These are phyloP conservation scores for Pleurotus pulmonarius DNA, from an alignment of 768 basidiomycete species.

Conservation along the genomic window DNA sequence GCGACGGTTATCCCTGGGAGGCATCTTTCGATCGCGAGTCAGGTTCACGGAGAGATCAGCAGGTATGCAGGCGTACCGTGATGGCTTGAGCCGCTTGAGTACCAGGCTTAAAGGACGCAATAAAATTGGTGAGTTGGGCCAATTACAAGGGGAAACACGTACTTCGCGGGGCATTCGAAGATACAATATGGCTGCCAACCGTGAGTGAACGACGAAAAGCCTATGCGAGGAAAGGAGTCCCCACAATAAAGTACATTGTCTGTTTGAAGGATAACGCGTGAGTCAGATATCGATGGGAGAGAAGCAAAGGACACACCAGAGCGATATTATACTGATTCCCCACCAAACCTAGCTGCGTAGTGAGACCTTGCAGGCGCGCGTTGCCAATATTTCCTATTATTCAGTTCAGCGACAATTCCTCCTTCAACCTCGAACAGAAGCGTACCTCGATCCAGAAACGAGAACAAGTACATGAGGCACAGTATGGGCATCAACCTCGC, in stretches of 20 bases:
- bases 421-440: background rate
- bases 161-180: constrained; percentile 74
- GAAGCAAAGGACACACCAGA: constrained; percentile 34
- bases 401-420: background rate
- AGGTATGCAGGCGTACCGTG: constrained; percentile 33
- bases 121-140: background rate
- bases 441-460: constrained; percentile 61
- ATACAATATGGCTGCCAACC: constrained; percentile 49
- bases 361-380: constrained; percentile 62
- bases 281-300: background rate
- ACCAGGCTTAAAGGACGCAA: constrained; percentile 35
- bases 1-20: constrained; percentile 61
- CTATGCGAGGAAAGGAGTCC: constrained; percentile 15
- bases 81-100: constrained; percentile 62
- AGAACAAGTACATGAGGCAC: constrained; percentile 56
- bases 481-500: constrained; percentile 55
- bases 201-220: background rate
- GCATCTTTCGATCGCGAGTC: constrained; percentile 36
- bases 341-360: constrained; percentile 48
- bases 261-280: constrained; percentile 16
- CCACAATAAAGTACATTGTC: constrained; percentile 71
- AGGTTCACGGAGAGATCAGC: background rate
- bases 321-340: constrained; percentile 66
- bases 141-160: constrained; percentile 10
- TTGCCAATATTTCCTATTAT: constrained; percentile 40